Evolutionary conservation across 2,329 filamentous ascomycete species (phyloP).

Genomic region (Capronia coronata): DNA sequence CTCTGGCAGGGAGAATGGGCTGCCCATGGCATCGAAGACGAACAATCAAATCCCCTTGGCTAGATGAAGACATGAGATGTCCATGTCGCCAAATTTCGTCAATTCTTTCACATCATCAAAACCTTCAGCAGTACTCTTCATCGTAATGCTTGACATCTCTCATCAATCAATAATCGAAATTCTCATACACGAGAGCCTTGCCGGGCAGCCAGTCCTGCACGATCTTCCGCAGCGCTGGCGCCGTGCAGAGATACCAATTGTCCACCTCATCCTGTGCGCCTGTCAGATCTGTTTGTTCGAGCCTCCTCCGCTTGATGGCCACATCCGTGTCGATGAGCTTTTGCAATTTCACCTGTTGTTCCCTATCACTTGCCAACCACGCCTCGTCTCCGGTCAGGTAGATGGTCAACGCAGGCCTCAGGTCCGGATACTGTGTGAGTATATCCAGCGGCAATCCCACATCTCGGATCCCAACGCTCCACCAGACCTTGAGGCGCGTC

Average conservation of each 20-base stretch:
- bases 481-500: slow-evolving; percentile 53
- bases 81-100: too few species aligned
- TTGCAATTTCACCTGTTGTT: slow-evolving; percentile 35
- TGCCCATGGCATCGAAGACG: too few species aligned
- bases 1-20: too few species aligned
- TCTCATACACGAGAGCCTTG: slow-evolving; percentile 53
- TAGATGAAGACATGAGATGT: too few species aligned
- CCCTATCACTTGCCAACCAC: slow-evolving; percentile 26
- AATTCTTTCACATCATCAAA: too few species aligned
- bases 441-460: slow-evolving; percentile 55
- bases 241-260: slow-evolving; percentile 57
- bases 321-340: slow-evolving; percentile 30
- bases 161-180: slow-evolving; percentile 54
- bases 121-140: too few species aligned
- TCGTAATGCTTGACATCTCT: background rate
- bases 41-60: too few species aligned
- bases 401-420: slow-evolving; percentile 51
- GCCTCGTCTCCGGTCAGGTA: slow-evolving; percentile 55
- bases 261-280: slow-evolving; percentile 32
- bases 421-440: slow-evolving; percentile 46
- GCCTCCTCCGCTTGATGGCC: slow-evolving; percentile 40
- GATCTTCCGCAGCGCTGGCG: slow-evolving; percentile 44
- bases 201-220: slow-evolving; percentile 51
- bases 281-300: slow-evolving; percentile 44
- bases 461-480: slow-evolving; percentile 61